Evolutionary conservation across 1,139 yeast genomes (phyloP), one percentile per base, ranked within the genome.

Genomic region (Suhomyces anneliseae): DNA sequence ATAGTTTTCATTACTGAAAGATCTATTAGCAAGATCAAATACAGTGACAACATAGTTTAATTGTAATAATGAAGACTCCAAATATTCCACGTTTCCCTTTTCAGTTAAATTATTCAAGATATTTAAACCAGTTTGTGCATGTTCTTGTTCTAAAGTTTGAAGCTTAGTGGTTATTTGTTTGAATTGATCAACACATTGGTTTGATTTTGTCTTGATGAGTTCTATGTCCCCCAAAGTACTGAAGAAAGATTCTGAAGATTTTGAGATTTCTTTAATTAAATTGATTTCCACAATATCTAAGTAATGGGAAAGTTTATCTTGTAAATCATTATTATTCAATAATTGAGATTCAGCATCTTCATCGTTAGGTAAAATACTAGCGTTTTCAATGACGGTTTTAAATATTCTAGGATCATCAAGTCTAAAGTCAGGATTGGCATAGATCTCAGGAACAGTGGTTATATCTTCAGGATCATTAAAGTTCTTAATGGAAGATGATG

Each of bases 351-450:
- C 34, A 31, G 52, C 56, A 14, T 54, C 60, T 26, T n/a, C 4
- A 10, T 58, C 59, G 5, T 60, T 60, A 2, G 69, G 61, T 6
- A 74, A 53, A 27, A 81, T 68, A 11, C 74, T 69, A 4, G 79
- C 64, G 42, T 78, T 75, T 45, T 82, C 88, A 34, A 87, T 77
- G 2, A 92, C 96, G 48, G 80, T 73, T 51, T 83, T 83, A 65
- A 93, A 93, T 1, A 85, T 77, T 48, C 97, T 74, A 4, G 97
- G 97, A 61, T 95, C 90, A 60, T 93, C 97, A 36, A 93, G 73
- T 53, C 90, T 77, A 66, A 93, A 93, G 43, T 84, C 79, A 6
- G 79, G 72, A 36, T 79, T 81, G 51, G 85, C 82, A 58, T 81
- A 95, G 2, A 89, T 81, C 5, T 69, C 66, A 0, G 99, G 98